phyloP scores from a whole-genome alignment of 257 asterid species.

The Gentiana dahurica region DNA sequence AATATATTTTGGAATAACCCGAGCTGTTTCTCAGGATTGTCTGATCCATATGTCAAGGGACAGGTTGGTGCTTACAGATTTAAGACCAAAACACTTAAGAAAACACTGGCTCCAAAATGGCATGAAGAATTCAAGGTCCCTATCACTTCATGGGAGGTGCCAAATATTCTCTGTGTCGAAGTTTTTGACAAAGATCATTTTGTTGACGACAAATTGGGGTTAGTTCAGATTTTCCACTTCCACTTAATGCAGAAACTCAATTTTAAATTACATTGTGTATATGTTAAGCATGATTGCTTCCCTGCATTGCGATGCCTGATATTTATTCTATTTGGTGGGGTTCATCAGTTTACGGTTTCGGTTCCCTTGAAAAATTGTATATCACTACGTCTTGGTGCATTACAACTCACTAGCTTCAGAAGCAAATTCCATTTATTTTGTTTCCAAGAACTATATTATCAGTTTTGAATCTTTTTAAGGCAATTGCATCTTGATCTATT shows the following conservation, averaged over 20 bases:
- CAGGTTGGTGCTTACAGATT: constrained; percentile 69
- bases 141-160: constrained; percentile 68
- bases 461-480: no score
- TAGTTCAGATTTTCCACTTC: constrained; percentile 9
- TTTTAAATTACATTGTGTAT: not conserved
- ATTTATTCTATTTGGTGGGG: no score
- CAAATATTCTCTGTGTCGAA: constrained; percentile 50
- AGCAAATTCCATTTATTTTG: no score
- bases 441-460: no score
- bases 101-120: constrained; percentile 82
- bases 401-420: no score
- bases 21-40: constrained; percentile 55
- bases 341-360: no score
- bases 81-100: constrained; percentile 63
- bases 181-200: constrained; percentile 78
- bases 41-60: constrained; percentile 90
- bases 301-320: no score
- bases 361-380: no score
- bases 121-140: constrained; percentile 89
- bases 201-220: constrained; percentile 83
- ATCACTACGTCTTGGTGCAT: no score
- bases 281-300: not conserved
- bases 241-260: not conserved
- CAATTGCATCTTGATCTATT: no score
- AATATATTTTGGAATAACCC: not conserved